Percentiles rank a stretch among this genome's conserved stretches.
phyloP scores from a whole-genome alignment of 2,329 filamentous ascomycete genomes.

The Curvularia spicifera region DNA sequence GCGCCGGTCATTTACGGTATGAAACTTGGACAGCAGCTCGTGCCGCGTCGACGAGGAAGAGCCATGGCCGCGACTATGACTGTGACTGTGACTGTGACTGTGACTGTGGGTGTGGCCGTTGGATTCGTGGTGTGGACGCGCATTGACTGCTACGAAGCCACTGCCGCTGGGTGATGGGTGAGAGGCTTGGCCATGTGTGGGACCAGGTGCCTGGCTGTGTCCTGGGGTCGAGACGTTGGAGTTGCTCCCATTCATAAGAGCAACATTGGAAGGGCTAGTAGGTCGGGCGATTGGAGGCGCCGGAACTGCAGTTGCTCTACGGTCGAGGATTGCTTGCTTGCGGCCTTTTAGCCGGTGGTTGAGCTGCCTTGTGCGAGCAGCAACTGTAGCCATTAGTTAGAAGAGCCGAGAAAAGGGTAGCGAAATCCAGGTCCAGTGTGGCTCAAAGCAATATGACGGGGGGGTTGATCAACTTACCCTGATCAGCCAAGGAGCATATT shows the following conservation, averaged over 20 bases:
- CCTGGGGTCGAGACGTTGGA: conserved; percentile 21
- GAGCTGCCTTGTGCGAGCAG: conserved; percentile 75
- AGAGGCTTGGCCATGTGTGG: conserved; percentile 12
- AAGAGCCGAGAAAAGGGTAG: neutral
- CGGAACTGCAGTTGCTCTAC: conserved; percentile 61
- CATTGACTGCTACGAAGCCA: conserved; percentile 67
- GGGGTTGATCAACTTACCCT: conserved; percentile 58
- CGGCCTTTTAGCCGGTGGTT: conserved; percentile 81
- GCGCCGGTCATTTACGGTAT: conserved; percentile 63
- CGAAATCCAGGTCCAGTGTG: neutral
- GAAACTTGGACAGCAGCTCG: conserved; percentile 69
- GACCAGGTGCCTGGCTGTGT: conserved; percentile 14
- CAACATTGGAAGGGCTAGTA: conserved; percentile 51
- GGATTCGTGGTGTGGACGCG: conserved; percentile 52
- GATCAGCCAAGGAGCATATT: conserved; percentile 81
- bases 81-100: conserved; percentile 18
- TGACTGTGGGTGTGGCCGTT: conserved; percentile 38
- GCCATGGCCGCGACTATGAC: conserved; percentile 50
- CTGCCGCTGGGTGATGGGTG: conserved; percentile 51
- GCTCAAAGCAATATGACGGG: neutral
- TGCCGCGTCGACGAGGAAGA: conserved; percentile 63
- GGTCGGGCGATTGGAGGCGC: conserved; percentile 41
- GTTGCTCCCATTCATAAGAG: conserved; percentile 51
- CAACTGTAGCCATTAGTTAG: conserved; percentile 55
- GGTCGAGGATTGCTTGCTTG: conserved; percentile 72